phyloP scores from a whole-genome alignment of 257 asterid genomes.

The Penstemon eatonii region DNA sequence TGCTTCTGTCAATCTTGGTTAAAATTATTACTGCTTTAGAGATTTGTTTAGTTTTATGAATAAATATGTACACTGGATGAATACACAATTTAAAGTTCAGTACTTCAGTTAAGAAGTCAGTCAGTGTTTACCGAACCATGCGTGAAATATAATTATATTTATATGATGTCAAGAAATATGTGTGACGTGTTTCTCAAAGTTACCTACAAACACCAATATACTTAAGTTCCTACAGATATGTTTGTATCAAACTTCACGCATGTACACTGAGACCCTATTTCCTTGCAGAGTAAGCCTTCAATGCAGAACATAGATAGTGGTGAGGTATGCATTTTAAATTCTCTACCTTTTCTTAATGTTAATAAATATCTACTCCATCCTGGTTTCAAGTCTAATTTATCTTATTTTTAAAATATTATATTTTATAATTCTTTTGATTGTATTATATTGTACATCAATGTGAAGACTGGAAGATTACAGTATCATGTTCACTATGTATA shows the following conservation, averaged over 20 bases:
- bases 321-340: slow-evolving; percentile 45
- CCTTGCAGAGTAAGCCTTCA: slow-evolving; percentile 44
- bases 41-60: background rate
- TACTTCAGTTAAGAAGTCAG: background rate
- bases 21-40: background rate
- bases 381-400: slow-evolving; percentile 6
- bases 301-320: slow-evolving; percentile 42
- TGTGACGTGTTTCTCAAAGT: slow-evolving; percentile 5
- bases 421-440: slow-evolving; percentile 3
- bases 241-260: background rate
- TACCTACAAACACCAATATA: background rate
- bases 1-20: background rate
- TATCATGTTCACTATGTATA: too few species aligned
- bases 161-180: slow-evolving; percentile 10
- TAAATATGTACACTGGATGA: slow-evolving; percentile 9
- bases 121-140: background rate
- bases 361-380: slow-evolving; percentile 9
- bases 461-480: background rate
- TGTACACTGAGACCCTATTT: slow-evolving; percentile 6
- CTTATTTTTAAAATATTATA: background rate
- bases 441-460: background rate
- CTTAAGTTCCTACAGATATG: slow-evolving; percentile 1
- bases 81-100: background rate
- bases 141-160: slow-evolving; percentile 14
- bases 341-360: slow-evolving; percentile 9